Evolutionary conservation across 768 basidiomycete genomes (phyloP).

Genomic region (Rhizopogon vinicolor): DNA sequence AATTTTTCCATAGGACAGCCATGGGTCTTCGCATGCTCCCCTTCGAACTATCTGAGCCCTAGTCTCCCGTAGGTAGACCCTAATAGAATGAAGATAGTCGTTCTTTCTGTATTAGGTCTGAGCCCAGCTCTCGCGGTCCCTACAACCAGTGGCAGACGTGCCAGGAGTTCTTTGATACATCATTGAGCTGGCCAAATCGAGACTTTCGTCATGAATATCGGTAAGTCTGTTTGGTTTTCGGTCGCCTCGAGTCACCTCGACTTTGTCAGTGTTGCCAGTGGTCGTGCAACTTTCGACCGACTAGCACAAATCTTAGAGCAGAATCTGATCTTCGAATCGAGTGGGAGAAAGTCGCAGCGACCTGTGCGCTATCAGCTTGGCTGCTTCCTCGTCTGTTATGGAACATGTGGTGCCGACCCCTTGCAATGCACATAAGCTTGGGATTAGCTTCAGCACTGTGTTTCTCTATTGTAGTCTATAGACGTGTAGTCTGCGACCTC

Average conservation of each 20-base stretch:
- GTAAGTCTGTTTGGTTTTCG: background rate
- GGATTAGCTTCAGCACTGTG: conserved; percentile 17
- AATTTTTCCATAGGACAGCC: background rate
- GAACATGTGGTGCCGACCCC: conserved; percentile 10
- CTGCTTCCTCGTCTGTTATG: conserved; percentile 16
- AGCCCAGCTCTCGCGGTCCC: background rate
- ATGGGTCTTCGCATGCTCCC: background rate
- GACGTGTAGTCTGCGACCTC: conserved; percentile 8
- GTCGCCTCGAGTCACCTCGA: too few species aligned
- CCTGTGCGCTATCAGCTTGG: conserved; percentile 18
- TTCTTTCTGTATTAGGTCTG: too few species aligned
- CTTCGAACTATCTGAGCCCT: background rate
- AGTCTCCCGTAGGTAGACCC: too few species aligned
- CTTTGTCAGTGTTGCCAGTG: too few species aligned
- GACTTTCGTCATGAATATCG: background rate
- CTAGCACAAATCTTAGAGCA: too few species aligned
- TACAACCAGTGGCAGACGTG: conserved; percentile 1
- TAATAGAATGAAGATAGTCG: too few species aligned
- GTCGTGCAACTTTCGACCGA: too few species aligned
- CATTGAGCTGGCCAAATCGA: background rate
- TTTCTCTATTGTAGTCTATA: conserved; percentile 15
- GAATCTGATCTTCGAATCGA: too few species aligned
- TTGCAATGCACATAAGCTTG: conserved; percentile 8
- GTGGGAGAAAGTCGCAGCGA: conserved; percentile 10
- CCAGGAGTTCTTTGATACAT: background rate